These are phyloP conservation scores for Creolimax fragrantissima DNA, from an alignment of 78 protist genomes.

Conservation along the genomic window DNA sequence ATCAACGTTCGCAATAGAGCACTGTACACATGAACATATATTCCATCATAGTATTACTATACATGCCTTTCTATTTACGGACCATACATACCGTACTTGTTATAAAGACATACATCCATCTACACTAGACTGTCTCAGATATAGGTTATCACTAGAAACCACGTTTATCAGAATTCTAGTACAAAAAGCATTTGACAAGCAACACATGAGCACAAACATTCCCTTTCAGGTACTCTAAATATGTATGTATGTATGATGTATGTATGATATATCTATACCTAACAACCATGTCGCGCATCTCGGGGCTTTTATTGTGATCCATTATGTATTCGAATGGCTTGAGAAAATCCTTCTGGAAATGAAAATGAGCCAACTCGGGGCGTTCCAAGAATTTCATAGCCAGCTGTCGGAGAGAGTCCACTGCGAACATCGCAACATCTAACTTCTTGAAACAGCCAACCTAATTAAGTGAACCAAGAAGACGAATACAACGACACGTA, in stretches of 20 bases:
- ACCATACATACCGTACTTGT: too few species aligned
- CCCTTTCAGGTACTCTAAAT: neutral
- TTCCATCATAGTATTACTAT: too few species aligned
- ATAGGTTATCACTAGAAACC: too few species aligned
- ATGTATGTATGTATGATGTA: neutral
- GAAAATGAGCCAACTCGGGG: constrained; percentile 75
- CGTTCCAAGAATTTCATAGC: constrained; percentile 82
- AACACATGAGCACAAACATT: neutral
- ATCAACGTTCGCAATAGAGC: too few species aligned
- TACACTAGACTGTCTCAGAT: too few species aligned
- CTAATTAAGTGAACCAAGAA: neutral
- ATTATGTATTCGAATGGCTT: constrained; percentile 83
- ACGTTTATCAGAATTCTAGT: too few species aligned
- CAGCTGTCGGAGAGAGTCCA: constrained; percentile 92
- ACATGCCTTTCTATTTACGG: too few species aligned
- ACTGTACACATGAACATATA: too few species aligned
- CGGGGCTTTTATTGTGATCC: neutral
- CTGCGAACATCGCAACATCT: constrained; percentile 70
- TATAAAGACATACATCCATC: too few species aligned
- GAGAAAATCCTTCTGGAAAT: constrained; percentile 90
- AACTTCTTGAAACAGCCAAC: constrained; percentile 1
- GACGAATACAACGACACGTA: too few species aligned
- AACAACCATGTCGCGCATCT: constrained; percentile 54
- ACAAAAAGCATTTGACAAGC: too few species aligned
- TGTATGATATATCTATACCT: neutral